These are phyloP conservation scores for Erodium maritimum DNA, from an alignment of 345 rosid genomes.

Conservation along the genomic window DNA sequence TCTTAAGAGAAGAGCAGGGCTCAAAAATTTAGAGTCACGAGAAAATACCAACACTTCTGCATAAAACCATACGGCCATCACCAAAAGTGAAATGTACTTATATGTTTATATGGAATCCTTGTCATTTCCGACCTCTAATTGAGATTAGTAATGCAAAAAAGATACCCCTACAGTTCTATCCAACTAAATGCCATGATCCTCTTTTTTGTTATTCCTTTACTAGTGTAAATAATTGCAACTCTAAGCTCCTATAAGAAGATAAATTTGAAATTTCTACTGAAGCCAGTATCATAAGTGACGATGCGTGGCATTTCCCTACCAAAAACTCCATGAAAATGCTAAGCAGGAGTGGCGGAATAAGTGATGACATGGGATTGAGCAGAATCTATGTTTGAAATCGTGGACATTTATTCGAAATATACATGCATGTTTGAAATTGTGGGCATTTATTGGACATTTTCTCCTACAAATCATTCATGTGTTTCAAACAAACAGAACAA, in stretches of 20 bases:
- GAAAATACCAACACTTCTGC: not conserved
- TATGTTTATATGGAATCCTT: not conserved
- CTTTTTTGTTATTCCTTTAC: not conserved
- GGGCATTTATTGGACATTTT: not conserved
- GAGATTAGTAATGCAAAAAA: not conserved
- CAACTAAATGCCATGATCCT: not conserved
- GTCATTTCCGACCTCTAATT: not conserved
- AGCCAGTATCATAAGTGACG: too few relatives aligned
- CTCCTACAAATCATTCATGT: too few relatives aligned
- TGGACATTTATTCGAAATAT: not conserved
- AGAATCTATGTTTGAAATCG: not conserved
- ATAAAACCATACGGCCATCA: not conserved
- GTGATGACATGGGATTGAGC: not conserved
- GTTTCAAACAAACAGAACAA: too few relatives aligned
- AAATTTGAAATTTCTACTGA: too few relatives aligned
- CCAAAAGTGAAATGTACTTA: not conserved
- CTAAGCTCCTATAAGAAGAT: not conserved
- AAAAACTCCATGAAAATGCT: not conserved
- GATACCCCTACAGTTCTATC: not conserved
- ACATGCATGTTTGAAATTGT: too few relatives aligned
- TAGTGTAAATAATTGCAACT: too few relatives aligned
- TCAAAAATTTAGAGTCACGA: not conserved
- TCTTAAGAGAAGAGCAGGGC: not conserved
- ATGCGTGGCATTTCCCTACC: not conserved
- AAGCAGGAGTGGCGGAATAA: not conserved